Evolutionary conservation across 495 filamentous ascomycete species (phyloP).

Genomic region (Pseudotulostoma volvatum): DNA sequence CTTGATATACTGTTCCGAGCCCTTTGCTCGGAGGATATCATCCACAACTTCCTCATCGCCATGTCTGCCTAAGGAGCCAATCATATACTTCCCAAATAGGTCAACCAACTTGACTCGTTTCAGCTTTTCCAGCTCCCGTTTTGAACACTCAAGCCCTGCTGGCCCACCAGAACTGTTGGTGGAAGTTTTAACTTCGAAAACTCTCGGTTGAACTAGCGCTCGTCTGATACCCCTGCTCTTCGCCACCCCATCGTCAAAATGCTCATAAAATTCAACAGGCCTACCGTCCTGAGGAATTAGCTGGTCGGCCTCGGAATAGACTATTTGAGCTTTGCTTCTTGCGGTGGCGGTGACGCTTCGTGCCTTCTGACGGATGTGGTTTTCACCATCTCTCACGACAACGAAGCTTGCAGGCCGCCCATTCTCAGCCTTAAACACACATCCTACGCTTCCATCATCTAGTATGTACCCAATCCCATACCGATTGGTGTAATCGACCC

Average conservation of each 20-base stretch:
- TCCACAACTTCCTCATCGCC: conserved; percentile 24
- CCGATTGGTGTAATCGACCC: conserved; percentile 91
- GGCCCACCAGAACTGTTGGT: conserved; percentile 6
- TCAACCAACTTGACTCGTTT: conserved; percentile 68
- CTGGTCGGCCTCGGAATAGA: conserved; percentile 41
- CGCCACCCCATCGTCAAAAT: conserved; percentile 34
- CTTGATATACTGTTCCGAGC: conserved; percentile 49
- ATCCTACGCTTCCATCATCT: conserved; percentile 69
- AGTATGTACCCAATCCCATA: conserved; percentile 77
- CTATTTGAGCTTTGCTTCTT: conserved; percentile 35
- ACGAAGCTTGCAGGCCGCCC: conserved; percentile 46
- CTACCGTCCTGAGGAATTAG: conserved; percentile 46
- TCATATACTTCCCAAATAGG: conserved; percentile 94
- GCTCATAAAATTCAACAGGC: conserved; percentile 69
- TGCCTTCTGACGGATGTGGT: conserved; percentile 32
- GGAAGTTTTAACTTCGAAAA: conserved; percentile 31
- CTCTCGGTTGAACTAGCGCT: conserved; percentile 40
- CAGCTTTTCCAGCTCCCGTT: conserved; percentile 49
- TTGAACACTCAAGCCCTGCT: conserved; percentile 34
- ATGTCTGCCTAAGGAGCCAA: conserved; percentile 37
- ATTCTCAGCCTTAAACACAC: conserved; percentile 54
- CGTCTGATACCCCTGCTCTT: conserved; percentile 42
- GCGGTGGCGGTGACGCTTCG: conserved; percentile 36
- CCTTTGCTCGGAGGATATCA: conserved; percentile 6
- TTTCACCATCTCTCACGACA: conserved; percentile 46